Base-by-base conservation (phyloP, 768 basidiomycete species). In the Zangia roseola region DNA sequence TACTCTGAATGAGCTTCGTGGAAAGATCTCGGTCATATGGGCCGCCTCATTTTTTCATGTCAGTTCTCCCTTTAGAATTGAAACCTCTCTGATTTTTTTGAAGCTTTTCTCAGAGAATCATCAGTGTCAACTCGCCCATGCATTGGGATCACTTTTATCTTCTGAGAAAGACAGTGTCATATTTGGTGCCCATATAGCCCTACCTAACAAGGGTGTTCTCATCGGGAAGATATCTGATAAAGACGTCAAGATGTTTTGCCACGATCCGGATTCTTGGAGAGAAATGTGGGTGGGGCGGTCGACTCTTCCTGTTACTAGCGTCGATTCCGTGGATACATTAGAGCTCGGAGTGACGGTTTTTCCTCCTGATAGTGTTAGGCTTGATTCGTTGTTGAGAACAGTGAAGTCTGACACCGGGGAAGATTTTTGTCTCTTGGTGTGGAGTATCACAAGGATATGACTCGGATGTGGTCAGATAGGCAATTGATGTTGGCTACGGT, bases 1-100 rank as follows among this genome's bases (percentile, higher is more conserved):
- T 1, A 74, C 77, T 0, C 65, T 83, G 34, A 78, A 67, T 19
- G 72, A 74, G 5, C 66, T 81, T 8, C 72, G 58, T 40, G 76
- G 78, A 4, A 72, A 68, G 20, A 62, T 80, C 28, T 72, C 78
- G 12, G 75, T 64, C 6, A 77, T 84, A 17, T 75, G 80, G 55
- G 74, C 75, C 2, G 68, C 73, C 12, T 63, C 74, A 8, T 67
- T 83, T 60, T 82, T 84, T 52, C 64, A 70, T 40, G 59, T 64
- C 26, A 40, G 55, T 55, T 33, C 31, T 42, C 21, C 23, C 9
- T 17, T 9, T 2, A 72, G 69, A 12, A 13, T 57, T 66, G 16
- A 21, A 28, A 25, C 19, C 1, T 14, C 46, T 42, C 21, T 6
- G 36, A 35, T 58, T 48, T 49, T 20, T 13, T 40, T 21, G 26